Base-by-base conservation (phyloP, 495 filamentous ascomycete species). In the Aspergillus wentii region DNA sequence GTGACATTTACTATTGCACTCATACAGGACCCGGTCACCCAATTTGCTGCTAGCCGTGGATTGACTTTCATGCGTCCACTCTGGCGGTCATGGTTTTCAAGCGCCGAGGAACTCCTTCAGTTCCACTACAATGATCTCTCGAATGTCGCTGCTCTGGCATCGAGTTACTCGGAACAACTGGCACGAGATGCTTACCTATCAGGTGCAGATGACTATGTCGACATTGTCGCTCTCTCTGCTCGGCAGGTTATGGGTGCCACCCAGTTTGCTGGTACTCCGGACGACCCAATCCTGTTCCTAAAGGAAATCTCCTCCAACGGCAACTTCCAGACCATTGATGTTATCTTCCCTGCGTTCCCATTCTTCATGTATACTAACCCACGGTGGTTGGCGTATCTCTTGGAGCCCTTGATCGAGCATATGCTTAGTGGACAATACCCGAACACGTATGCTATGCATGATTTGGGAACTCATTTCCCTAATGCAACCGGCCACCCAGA, bases 321-420 rank as follows among this genome's bases (percentile, higher is more conserved):
- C 2, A 95, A 97, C 54, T 85, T 83, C 64, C 89, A 97, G 50
- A 97, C 91, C 1, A 88, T 97, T 19, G 91, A 97, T 68, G 88
- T 97, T 52, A 95, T 97, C 51, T 97, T 94, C 72, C 91, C 91
- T 0, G 73, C 88, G 1, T 95, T 90, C 60, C 87, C 91, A 0
- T 97, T 95, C 71, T 95, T 95, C 69, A 49, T 95, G 27, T 97
- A 97, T 51, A 94, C 89, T 22, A 92, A 94, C 55, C 91, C 91
- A 5, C 72, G 79, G 20, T 97, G 91, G 91, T 65, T 94, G 46
- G 88, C 85, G 5, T 94, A 95, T 54, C 68, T 95, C 8, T 69
- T 97, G 1, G 88, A 95, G 57, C 91, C 91, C 1, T 60, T 95
- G 27, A 75, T 97, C 25, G 91, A 95, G 64, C 88, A 97, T 58